Evolutionary conservation across 1,284 basidiomycete species (phyloP).

Genomic region (Naganishia sp.): DNA sequence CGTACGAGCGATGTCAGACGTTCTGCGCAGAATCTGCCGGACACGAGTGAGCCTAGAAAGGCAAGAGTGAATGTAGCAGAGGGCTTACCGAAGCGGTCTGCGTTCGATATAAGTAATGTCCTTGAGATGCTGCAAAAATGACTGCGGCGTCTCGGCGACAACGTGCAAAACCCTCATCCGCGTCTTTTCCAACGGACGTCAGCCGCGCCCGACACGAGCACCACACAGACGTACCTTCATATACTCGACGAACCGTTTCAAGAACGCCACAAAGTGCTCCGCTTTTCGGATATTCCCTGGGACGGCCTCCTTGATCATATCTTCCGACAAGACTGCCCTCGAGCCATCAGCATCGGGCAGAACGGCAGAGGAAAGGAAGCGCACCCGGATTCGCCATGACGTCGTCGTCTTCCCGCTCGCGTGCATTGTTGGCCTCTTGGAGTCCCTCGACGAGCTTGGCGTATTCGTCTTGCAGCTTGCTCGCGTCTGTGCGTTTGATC

Average conservation of each 20-base stretch:
- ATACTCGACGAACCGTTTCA: conserved; percentile 98
- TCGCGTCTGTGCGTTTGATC: conserved; percentile 90
- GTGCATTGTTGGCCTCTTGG: conserved; percentile 68
- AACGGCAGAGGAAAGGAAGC: conserved; percentile 28
- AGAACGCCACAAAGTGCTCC: conserved; percentile 97
- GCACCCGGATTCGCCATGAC: conserved; percentile 87
- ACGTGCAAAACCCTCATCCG: conserved; percentile 98
- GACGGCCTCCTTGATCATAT: conserved; percentile 90
- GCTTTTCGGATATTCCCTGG: conserved; percentile 98
- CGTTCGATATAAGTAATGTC: conserved; percentile 99
- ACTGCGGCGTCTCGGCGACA: conserved; percentile 98
- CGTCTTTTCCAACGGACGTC: conserved; percentile 62
- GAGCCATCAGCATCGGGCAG: not conserved
- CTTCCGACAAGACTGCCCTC: conserved; percentile 81
- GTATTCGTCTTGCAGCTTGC: conserved; percentile 95
- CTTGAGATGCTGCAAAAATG: conserved; percentile 96
- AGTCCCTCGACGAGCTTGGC: conserved; percentile 93
- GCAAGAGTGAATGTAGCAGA: not conserved
- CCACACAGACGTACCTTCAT: conserved; percentile 68
- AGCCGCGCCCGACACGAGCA: not conserved
- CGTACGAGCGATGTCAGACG: conserved; percentile 90
- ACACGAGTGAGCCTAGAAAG: conserved; percentile 15
- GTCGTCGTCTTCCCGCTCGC: conserved; percentile 63
- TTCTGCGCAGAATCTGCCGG: conserved; percentile 86
- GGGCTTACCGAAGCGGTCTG: conserved; percentile 77